phyloP scores from a whole-genome alignment of 352 stramenopile genomes.

The Phytophthora pini region DNA sequence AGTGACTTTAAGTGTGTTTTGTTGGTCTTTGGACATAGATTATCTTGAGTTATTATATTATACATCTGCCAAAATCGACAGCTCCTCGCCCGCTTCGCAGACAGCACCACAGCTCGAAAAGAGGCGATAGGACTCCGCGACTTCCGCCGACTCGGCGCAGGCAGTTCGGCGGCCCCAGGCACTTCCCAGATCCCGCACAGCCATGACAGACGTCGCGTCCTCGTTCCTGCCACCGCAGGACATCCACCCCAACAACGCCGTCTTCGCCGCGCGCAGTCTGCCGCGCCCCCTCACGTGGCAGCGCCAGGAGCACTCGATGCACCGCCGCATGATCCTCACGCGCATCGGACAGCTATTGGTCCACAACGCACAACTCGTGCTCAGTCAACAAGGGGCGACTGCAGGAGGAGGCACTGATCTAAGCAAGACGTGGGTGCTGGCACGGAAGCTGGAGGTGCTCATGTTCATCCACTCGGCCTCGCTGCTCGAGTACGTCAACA shows the following conservation, averaged over 20 bases:
- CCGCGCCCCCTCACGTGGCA: constrained; percentile 87
- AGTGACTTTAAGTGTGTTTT: no score
- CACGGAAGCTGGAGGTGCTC: constrained; percentile 84
- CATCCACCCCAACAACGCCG: constrained; percentile 76
- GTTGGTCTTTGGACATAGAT: no score
- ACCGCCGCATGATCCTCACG: constrained; percentile 73
- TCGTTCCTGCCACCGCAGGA: constrained; percentile 58
- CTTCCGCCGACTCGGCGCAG: constrained; percentile 17
- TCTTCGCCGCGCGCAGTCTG: constrained; percentile 72
- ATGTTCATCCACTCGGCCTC: constrained; percentile 86
- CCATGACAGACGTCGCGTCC: constrained; percentile 30
- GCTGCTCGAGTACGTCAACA: constrained; percentile 82
- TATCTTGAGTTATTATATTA: no score
- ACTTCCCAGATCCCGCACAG: neutral
- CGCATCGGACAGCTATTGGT: constrained; percentile 69
- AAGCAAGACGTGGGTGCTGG: constrained; percentile 73
- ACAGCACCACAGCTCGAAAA: neutral
- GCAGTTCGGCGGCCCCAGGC: constrained; percentile 13
- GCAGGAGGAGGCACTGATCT: constrained; percentile 17
- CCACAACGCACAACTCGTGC: constrained; percentile 57
- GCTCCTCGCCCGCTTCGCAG: constrained; percentile 4
- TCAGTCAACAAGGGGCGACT: constrained; percentile 25
- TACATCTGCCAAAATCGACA: no score
- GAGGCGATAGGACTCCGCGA: neutral
- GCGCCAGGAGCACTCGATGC: constrained; percentile 68